phyloP scores from a whole-genome alignment of 805 yeast genomes.

The Jamesozyma jinghongensis region DNA sequence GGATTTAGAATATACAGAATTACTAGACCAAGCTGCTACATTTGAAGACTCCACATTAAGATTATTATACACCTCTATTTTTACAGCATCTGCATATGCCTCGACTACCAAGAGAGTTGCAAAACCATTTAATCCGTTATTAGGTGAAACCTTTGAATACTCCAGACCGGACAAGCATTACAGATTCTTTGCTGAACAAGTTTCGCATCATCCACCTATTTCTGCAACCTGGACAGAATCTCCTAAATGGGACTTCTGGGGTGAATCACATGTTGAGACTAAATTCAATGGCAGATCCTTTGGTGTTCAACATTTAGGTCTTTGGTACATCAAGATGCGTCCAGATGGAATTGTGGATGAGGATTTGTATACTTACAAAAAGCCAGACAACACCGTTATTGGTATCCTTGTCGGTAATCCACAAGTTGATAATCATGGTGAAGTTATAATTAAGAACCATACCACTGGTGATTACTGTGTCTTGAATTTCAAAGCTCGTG shows the following conservation, averaged over 20 bases:
- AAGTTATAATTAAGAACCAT: slow-evolving; percentile 76
- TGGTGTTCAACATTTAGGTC: slow-evolving; percentile 85
- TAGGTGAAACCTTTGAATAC: slow-evolving; percentile 93
- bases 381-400: slow-evolving; percentile 85
- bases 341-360: slow-evolving; percentile 52
- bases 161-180: slow-evolving; percentile 80
- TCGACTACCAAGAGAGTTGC: slow-evolving; percentile 89
- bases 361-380: slow-evolving; percentile 85
- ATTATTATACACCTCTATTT: slow-evolving; percentile 80
- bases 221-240: slow-evolving; percentile 85
- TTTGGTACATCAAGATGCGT: slow-evolving; percentile 75
- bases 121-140: slow-evolving; percentile 89
- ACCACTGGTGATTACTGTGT: slow-evolving; percentile 71
- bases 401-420: slow-evolving; percentile 93
- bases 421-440: slow-evolving; percentile 89
- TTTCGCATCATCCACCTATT: slow-evolving; percentile 94
- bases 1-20: slow-evolving; percentile 78
- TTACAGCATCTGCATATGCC: slow-evolving; percentile 90
- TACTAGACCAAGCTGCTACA: slow-evolving; percentile 68
- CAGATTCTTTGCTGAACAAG: slow-evolving; percentile 84
- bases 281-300: slow-evolving; percentile 86
- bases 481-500: slow-evolving; percentile 76
- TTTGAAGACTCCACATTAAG: slow-evolving; percentile 71
- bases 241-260: slow-evolving; percentile 87
- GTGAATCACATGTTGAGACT: slow-evolving; percentile 85